A percentile compares a stretch with the other conserved stretches of the same genome.
phyloP scores from a whole-genome alignment of 2,329 filamentous ascomycete species.

The Fusarium tuaranense region DNA sequence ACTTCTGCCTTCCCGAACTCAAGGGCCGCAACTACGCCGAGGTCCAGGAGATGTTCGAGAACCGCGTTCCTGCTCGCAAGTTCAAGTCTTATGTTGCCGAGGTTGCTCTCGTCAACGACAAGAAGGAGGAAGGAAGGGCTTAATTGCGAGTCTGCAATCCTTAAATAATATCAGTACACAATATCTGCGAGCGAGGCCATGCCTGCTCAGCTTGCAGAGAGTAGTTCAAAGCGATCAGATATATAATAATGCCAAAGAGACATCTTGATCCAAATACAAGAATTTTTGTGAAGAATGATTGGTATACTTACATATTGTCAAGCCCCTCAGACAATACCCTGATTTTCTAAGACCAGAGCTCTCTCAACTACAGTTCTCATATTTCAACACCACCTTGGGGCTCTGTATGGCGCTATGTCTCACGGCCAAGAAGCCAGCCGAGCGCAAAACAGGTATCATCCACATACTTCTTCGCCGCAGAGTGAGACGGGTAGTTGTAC shows the following conservation, averaged over 20 bases:
- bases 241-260: background rate
- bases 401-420: no score
- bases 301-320: no score
- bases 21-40: slow-evolving; percentile 39
- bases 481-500: no score
- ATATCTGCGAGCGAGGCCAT: background rate
- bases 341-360: no score
- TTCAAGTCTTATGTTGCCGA: slow-evolving; percentile 30
- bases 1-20: slow-evolving; percentile 53
- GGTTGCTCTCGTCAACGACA: slow-evolving; percentile 14
- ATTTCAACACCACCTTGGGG: no score
- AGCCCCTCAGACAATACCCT: no score
- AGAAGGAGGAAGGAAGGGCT: slow-evolving; percentile 4
- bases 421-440: no score
- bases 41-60: slow-evolving; percentile 35
- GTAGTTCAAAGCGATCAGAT: background rate
- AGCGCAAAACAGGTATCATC: no score
- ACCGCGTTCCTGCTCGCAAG: slow-evolving; percentile 23
- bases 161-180: background rate
- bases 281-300: no score
- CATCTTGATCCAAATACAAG: background rate
- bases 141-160: background rate
- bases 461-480: no score
- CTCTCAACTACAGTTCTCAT: no score
- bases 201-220: background rate